These are phyloP conservation scores for Ophiobolus disseminans DNA, from an alignment of 2,329 filamentous ascomycete genomes.

Conservation along the genomic window DNA sequence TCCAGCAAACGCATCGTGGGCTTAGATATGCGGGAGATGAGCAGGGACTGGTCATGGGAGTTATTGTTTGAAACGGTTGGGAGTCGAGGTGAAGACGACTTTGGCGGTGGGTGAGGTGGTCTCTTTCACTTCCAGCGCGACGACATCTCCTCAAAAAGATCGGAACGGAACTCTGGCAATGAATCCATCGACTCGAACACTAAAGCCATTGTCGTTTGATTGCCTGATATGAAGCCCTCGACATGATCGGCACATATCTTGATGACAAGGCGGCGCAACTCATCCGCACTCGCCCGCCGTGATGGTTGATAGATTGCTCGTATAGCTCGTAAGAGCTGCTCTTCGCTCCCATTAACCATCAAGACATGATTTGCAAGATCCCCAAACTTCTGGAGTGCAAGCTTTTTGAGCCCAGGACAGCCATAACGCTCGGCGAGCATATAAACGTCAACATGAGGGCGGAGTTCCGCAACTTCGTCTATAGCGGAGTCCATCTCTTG, in stretches of 20 bases:
- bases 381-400: conserved; percentile 39
- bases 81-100: neutral
- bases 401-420: conserved; percentile 31
- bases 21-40: neutral
- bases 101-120: neutral
- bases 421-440: conserved; percentile 39
- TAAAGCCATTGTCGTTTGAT: conserved; percentile 32
- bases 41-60: neutral
- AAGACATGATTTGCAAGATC: conserved; percentile 27
- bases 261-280: conserved; percentile 27
- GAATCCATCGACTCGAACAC: conserved; percentile 39
- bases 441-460: conserved; percentile 37
- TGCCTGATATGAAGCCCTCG: conserved; percentile 36
- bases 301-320: conserved; percentile 35
- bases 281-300: conserved; percentile 28
- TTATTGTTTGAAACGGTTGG: too few species aligned
- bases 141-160: conserved; percentile 40
- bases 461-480: conserved; percentile 30
- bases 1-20: too few species aligned
- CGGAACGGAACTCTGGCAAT: conserved; percentile 38
- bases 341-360: conserved; percentile 31
- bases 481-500: conserved; percentile 22
- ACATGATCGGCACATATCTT: conserved; percentile 40
- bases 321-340: conserved; percentile 32
- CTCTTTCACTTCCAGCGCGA: conserved; percentile 29